Conservation (phyloP, 2,329 filamentous ascomycete species). For the Aspergillus brasiliensis region DNA sequence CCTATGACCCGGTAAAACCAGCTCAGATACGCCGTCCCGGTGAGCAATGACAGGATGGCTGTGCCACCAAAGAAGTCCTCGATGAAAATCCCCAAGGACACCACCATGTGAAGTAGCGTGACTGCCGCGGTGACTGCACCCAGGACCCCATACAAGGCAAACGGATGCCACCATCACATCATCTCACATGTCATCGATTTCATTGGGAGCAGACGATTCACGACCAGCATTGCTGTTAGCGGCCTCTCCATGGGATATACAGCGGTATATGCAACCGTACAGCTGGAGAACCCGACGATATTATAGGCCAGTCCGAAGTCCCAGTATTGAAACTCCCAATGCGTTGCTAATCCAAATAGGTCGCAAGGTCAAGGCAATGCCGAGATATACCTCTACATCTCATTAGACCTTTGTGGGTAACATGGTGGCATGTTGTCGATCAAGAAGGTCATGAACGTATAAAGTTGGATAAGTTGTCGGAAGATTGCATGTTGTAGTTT, state of each 20-base stretch:
- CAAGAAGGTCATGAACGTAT: too few species aligned
- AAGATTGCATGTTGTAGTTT: too few species aligned
- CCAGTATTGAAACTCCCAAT: too few species aligned
- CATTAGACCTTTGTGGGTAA: too few species aligned
- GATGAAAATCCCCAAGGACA: constrained; percentile 50
- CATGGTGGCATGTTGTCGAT: too few species aligned
- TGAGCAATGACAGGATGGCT: constrained; percentile 57
- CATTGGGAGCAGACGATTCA: not conserved
- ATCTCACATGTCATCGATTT: not conserved
- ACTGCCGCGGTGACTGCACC: not conserved
- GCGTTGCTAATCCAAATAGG: too few species aligned
- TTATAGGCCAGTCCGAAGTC: too few species aligned
- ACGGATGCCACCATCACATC: constrained; percentile 10
- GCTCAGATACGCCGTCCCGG: constrained; percentile 56
- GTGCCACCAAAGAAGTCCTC: constrained; percentile 53
- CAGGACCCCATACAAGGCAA: constrained; percentile 2
- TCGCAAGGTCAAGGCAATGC: too few species aligned
- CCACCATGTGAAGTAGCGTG: constrained; percentile 19
- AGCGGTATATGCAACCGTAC: not conserved
- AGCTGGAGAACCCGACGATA: not conserved
- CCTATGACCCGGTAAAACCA: constrained; percentile 58
- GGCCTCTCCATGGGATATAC: not conserved
- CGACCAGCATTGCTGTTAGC: not conserved
- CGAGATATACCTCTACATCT: too few species aligned
- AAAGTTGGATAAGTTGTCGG: too few species aligned